Percentiles rank a stretch among this genome's conserved stretches.
phyloP scores from a whole-genome alignment of 2,329 filamentous ascomycete genomes.

The Massarina eburnea region DNA sequence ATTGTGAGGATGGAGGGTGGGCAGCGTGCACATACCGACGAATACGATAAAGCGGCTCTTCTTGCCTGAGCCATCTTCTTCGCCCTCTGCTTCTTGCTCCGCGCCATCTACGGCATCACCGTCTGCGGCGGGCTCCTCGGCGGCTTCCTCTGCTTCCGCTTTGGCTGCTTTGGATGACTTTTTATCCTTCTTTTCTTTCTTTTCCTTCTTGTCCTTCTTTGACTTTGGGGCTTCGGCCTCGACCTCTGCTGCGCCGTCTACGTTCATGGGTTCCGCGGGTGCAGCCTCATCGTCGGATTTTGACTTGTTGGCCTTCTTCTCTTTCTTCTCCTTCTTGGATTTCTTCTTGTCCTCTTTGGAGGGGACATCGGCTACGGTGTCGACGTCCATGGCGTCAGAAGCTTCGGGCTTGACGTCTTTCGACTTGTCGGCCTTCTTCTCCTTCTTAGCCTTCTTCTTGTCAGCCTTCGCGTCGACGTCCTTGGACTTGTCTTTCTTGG shows the following conservation, averaged over 20 bases:
- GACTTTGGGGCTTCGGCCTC: constrained; percentile 12
- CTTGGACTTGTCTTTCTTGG: constrained; percentile 22
- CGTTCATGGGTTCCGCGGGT: constrained; percentile 8
- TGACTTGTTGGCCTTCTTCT: constrained; percentile 26
- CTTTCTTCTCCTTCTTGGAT: constrained; percentile 21
- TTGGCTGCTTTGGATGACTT: constrained; percentile 15
- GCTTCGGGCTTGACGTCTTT: background rate
- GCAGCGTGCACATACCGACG: constrained; percentile 56
- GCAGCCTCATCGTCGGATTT: constrained; percentile 14
- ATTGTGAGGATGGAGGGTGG: too few relatives aligned
- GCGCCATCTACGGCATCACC: constrained; percentile 21
- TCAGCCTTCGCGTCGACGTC: constrained; percentile 27
- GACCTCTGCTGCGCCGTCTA: constrained; percentile 15
- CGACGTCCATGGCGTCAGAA: constrained; percentile 2
- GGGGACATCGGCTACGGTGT: background rate
- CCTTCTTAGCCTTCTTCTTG: constrained; percentile 4
- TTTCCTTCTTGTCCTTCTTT: constrained; percentile 30
- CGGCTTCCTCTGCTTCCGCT: constrained; percentile 17
- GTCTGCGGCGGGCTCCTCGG: constrained; percentile 14
- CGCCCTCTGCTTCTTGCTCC: constrained; percentile 13
- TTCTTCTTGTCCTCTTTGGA: constrained; percentile 13
- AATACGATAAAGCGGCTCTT: constrained; percentile 73
- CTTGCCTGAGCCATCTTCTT: constrained; percentile 32
- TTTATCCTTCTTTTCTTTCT: constrained; percentile 30
- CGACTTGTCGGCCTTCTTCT: background rate